These are phyloP conservation scores for Perkinsus olseni DNA, from an alignment of 169 alveolate species.

Conservation along the genomic window DNA sequence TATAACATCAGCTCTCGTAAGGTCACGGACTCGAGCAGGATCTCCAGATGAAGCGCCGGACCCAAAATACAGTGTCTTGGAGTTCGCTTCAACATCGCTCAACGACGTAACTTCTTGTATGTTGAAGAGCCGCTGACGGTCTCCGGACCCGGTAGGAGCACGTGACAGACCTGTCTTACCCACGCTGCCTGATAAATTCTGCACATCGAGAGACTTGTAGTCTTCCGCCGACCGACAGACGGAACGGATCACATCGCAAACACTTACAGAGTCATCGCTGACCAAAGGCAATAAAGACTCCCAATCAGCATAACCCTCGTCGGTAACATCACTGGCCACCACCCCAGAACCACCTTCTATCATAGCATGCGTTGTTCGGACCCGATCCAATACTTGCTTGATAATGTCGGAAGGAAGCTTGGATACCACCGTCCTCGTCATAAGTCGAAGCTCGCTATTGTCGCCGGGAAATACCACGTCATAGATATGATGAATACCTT, in stretches of 20 bases:
- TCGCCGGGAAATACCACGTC: background rate
- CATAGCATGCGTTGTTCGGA: background rate
- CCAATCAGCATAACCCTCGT: background rate
- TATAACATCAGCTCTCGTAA: background rate
- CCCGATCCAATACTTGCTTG: background rate
- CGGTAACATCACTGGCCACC: background rate
- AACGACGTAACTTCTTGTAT: background rate
- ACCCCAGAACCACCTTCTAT: background rate
- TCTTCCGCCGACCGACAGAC: background rate
- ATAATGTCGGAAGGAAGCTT: background rate
- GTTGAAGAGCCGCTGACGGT: background rate
- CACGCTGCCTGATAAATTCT: background rate
- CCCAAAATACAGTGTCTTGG: background rate
- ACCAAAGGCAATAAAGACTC: background rate
- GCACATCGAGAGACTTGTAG: background rate
- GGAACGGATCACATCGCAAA: background rate
- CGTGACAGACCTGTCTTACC: background rate
- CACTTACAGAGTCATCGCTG: background rate
- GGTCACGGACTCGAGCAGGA: background rate
- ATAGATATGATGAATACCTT: too few species aligned
- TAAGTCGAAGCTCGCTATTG: background rate
- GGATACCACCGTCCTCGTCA: background rate
- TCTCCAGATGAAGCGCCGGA: background rate
- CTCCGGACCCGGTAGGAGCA: background rate
- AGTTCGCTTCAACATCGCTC: background rate